Evolutionary conservation across 371 early-diverging fungal genomes (phyloP), one percentile per base, ranked within the genome.

Genomic region (Syncephalis fuscata): DNA sequence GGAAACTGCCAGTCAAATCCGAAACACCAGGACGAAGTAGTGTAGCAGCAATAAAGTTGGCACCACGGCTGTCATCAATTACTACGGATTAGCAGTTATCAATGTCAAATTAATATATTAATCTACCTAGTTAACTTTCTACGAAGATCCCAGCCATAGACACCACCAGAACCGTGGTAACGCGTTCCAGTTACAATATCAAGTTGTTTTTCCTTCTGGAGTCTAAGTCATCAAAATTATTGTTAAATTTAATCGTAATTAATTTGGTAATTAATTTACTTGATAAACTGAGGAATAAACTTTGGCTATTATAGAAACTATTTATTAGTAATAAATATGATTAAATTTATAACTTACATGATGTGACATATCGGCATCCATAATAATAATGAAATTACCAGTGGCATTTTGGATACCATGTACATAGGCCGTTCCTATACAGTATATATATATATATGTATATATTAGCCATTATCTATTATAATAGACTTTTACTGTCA

Each of bases 341-440:
- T 22, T 45, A 36, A 40, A 54, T 27, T 38, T 25, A 48, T 23
- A 45, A 23, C 23, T 46, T 49, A 49, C 49, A 57, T 95, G 97
- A 63, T 99, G 99, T 20, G 97, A 96, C 75, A 99, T 88, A 62
- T 99, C 99, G 14, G 97, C 95, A 63, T 99, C 99, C 92, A 99
- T 86, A 55, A 98, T 93, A 49, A 98, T 79, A 24, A 98, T 74
- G 74, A 80, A 94, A 62, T 89, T 81, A 39, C 97, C 94, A 8
- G 84, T 89, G 14, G 94, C 91, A 60, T 82, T 78, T 61, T 92
- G 78, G 23, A 97, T 78, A 19, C 96, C 99, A 58, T 92, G 84
- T 21, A 91, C 80, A 60, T 99, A 99, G 16, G 99, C 99, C 2
- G 92, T 93, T 26, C 94, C 94, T 68, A 55, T 44, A 38, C 3